Percentiles rank a stretch among this genome's conserved stretches.
phyloP scores from a whole-genome alignment of 345 rosid genomes.

The Erucastrum elatum region DNA sequence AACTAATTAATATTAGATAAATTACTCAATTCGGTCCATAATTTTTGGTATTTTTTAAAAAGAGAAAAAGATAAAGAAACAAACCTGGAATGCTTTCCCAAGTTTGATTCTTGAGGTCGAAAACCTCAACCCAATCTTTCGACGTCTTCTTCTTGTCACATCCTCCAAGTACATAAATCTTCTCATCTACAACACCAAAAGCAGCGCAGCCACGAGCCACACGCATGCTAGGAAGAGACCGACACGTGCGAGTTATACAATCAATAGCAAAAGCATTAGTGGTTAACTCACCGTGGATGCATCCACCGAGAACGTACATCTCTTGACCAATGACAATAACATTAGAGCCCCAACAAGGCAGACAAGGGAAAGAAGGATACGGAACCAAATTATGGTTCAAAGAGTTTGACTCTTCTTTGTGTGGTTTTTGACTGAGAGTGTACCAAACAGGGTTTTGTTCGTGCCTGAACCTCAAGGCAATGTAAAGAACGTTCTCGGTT shows the following conservation, averaged over 20 bases:
- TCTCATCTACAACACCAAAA: constrained; percentile 48
- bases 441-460: background rate
- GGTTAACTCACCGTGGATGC: background rate
- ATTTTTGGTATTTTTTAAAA: too few species aligned
- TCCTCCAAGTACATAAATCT: constrained; percentile 64
- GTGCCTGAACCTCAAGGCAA: background rate
- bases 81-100: constrained; percentile 39
- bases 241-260: background rate
- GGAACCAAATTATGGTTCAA: background rate
- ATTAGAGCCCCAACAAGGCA: constrained; percentile 18
- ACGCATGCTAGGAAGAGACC: constrained; percentile 5
- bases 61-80: too few species aligned
- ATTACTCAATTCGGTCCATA: background rate
- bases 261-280: background rate
- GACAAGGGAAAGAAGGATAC: background rate
- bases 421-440: background rate
- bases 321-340: background rate
- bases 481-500: constrained; percentile 12
- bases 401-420: background rate
- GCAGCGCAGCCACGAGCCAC: constrained; percentile 5
- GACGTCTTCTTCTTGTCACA: constrained; percentile 45
- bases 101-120: constrained; percentile 39
- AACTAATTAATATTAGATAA: too few species aligned
- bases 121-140: constrained; percentile 59
- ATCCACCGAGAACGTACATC: constrained; percentile 23